phyloP scores from a whole-genome alignment of 2,329 filamentous ascomycete genomes.

The Arthrobotrys sphaeroides region DNA sequence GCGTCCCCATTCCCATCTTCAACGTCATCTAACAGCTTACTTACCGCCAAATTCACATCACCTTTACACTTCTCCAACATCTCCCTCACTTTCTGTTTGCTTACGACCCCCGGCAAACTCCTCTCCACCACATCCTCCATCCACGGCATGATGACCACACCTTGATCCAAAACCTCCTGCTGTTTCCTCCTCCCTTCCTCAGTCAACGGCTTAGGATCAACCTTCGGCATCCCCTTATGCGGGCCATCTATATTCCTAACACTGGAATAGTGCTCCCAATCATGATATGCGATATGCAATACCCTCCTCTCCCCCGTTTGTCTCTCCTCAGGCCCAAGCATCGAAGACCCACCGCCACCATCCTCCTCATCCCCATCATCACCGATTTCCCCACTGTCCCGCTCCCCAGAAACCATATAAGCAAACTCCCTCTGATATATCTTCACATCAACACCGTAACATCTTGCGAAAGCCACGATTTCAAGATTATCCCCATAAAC shows the following conservation, averaged over 20 bases:
- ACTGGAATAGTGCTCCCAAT: conserved; percentile 74
- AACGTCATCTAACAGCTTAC: conserved; percentile 65
- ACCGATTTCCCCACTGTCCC: conserved; percentile 62
- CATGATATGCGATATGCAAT: conserved; percentile 71
- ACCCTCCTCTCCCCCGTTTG: background rate
- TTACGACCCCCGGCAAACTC: conserved; percentile 65
- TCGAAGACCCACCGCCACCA: conserved; percentile 55
- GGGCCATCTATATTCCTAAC: conserved; percentile 71
- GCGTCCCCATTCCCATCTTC: conserved; percentile 56
- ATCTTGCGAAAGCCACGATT: conserved; percentile 72
- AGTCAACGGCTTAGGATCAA: conserved; percentile 59
- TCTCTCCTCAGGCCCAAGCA: conserved; percentile 57
- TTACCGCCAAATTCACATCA: conserved; percentile 67
- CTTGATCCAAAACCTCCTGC: conserved; percentile 59
- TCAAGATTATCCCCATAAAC: conserved; percentile 75
- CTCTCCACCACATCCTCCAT: conserved; percentile 67
- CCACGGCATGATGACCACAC: conserved; percentile 65
- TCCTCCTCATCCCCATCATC: conserved; percentile 57
- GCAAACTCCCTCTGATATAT: conserved; percentile 69
- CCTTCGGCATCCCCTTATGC: conserved; percentile 67
- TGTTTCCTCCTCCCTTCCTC: conserved; percentile 62
- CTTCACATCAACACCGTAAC: conserved; percentile 70
- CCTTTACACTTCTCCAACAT: conserved; percentile 67
- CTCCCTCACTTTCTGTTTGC: conserved; percentile 66
- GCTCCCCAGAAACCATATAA: conserved; percentile 61